Evolutionary conservation across 768 basidiomycete species (phyloP), one percentile per base, ranked within the genome.

Genomic region (Cystofilobasidium bisporidii): DNA sequence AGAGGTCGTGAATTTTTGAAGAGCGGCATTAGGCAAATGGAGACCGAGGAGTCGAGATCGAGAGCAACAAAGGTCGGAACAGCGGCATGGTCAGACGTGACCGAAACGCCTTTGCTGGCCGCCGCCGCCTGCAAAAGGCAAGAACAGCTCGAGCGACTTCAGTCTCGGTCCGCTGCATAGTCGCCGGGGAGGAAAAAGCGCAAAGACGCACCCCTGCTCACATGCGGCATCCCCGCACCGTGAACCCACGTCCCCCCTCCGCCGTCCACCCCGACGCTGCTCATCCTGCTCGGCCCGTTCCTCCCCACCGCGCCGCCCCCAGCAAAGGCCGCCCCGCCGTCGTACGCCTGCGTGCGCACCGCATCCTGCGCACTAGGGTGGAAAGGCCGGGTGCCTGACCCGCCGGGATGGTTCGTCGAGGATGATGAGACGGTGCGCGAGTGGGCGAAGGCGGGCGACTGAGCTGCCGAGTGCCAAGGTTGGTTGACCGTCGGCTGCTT

Each of bases 251-350:
- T 4, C 8, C 43, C 14, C 8, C 43, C 43, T 8, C 43, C 14
- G 14, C 43, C 43, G 43, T 43, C 43, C 3, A 28, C 11, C 10
- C n/a, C 53, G 36, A 55, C 63, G 24, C 63, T 50, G 38, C 63
- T 64, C 63, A 64, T 40, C 63, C 63, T 55, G 5, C 50, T 43
- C 10, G 32, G 20, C 0, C 63, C 63, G 24, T 14, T n/a, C 20
- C 30, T 17, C 20, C 45, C 43, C 11, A 22, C 48, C 17, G 47
- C 33, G 20, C 36, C 50, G 32, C 22, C 36, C 33, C 33, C 33
- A 33, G 40, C 61, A 28, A 24, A 40, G 5, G 2, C 59, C 30
- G 24, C n/a, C n/a, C n/a, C 12, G 17, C 36, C 36, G 20, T 24
- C 36, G 20, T 24, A 33, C 4, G 30, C 47, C 24, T 33, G 30